phyloP scores from a whole-genome alignment of 805 yeast species.

The Saccharomycopsis sp. region DNA sequence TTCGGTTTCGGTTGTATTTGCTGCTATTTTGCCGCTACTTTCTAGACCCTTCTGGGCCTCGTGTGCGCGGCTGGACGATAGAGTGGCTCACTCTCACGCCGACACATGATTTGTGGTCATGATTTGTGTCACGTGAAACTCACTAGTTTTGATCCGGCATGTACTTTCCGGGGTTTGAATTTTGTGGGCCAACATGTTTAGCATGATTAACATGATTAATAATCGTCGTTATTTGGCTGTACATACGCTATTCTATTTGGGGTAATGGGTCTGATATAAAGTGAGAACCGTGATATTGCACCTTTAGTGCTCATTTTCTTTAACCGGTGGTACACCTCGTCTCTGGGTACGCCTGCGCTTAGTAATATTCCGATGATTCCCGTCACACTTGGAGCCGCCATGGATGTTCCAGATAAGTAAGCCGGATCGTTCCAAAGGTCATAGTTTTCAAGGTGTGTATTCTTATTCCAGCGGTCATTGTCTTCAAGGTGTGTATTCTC shows the following conservation, averaged over 20 bases:
- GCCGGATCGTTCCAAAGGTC: too few relatives aligned
- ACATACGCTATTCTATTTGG: constrained; percentile 49
- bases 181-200: too few relatives aligned
- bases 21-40: too few relatives aligned
- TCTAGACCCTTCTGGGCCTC: not conserved
- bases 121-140: not conserved
- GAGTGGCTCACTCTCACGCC: not conserved
- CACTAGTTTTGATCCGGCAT: not conserved
- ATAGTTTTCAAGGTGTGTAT: too few relatives aligned
- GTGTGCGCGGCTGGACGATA: too few relatives aligned
- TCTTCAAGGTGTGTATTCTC: too few relatives aligned
- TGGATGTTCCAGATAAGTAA: constrained; percentile 65
- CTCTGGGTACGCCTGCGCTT: constrained; percentile 42
- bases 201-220: not conserved
- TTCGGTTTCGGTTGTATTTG: too few relatives aligned
- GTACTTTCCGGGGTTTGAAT: not conserved
- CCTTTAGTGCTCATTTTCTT: constrained; percentile 42
- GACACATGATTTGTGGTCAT: not conserved
- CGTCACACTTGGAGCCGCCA: constrained; percentile 73
- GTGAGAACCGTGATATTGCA: constrained; percentile 40
- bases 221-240: not conserved
- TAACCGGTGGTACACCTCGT: constrained; percentile 36
- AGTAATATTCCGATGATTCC: constrained; percentile 55
- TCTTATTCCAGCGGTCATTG: too few relatives aligned
- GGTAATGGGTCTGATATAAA: constrained; percentile 43